Base-by-base conservation (phyloP, 306 rosid species). In the Vicia sativa region DNA sequence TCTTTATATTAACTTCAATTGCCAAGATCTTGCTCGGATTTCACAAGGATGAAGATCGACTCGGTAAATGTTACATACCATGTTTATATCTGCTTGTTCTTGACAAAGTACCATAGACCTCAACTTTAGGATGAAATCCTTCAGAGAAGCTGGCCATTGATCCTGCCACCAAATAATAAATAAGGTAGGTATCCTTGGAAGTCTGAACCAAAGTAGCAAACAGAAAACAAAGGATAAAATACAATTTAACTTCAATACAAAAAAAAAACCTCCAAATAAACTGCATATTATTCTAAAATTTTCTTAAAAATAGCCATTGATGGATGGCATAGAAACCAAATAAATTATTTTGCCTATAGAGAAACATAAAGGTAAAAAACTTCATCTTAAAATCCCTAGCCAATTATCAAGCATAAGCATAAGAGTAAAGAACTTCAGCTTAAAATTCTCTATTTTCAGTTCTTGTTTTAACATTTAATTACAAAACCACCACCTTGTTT, bases 101-200 rank as follows among this genome's bases (percentile, higher is more conserved):
- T 89, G 86, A 59, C 75, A 74, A 75, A 89, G 73, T 31, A 77
- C 85, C 74, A 90, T 83, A 76, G 95, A 85, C 73, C 82, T 78
- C 77, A 83, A 73, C 54, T 82, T 85, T 14, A 70, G 60, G 53
- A 86, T 64, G 67, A 81, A 93, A 8, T 77, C 70, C 83, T 80
- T 79, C 52, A 93, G 79, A 5, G 96, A 90, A 73, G 62, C 62
- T n/a, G 97, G 95, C 95, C 98, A 93, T 38, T 80, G 81, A 61
- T 85, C 88, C 96, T 92, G 77, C 79, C 62, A 77, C 58, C 74
- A 76, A 39, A 28, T 61, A 46, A 29, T 3, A 39, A 35, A 50
- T 63, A 50, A 68, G 38, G 63, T 14, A 68, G 38, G 63, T 14
- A 28, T 31, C 16, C 65, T 11, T 41, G 10, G 6, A 50, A 65